phyloP scores from a whole-genome alignment of 1,284 basidiomycete genomes.

The Heterobasidion occidentale region DNA sequence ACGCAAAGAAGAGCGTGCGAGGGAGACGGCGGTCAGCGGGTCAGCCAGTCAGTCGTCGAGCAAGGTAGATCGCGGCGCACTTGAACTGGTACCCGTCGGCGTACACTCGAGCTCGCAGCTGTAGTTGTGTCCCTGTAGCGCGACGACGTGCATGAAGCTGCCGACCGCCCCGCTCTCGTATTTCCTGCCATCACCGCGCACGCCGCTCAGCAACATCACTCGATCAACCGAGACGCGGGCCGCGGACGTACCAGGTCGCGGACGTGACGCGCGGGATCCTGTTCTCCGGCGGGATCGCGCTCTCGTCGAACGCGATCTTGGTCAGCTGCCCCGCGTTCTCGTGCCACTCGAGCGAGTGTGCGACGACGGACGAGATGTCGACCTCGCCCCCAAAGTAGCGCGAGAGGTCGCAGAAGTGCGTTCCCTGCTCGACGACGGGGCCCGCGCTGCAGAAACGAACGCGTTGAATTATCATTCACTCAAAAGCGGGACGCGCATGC shows the following conservation, averaged over 20 bases:
- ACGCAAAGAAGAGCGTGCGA: background rate
- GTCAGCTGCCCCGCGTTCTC: slow-evolving; percentile 84
- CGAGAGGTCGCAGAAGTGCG: slow-evolving; percentile 86
- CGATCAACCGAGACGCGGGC: background rate
- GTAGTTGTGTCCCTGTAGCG: slow-evolving; percentile 86
- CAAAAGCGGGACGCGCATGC: background rate
- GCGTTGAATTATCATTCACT: too few species aligned
- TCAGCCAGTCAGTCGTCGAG: slow-evolving; percentile 7
- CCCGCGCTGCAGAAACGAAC: slow-evolving; percentile 52
- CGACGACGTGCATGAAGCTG: slow-evolving; percentile 80
- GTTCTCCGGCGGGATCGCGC: slow-evolving; percentile 68
- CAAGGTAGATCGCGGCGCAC: slow-evolving; percentile 27
- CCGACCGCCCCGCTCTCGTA: slow-evolving; percentile 90
- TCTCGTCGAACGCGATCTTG: slow-evolving; percentile 79
- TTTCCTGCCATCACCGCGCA: slow-evolving; percentile 48
- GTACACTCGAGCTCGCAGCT: slow-evolving; percentile 90
- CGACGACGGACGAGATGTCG: slow-evolving; percentile 76
- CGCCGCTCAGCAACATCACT: background rate
- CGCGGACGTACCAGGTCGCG: slow-evolving; percentile 54
- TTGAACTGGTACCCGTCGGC: slow-evolving; percentile 83
- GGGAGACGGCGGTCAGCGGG: slow-evolving; percentile 1
- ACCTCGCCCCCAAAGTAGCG: slow-evolving; percentile 99
- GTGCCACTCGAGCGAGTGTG: slow-evolving; percentile 87
- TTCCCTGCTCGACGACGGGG: slow-evolving; percentile 95
- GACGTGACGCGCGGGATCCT: slow-evolving; percentile 76